Evolutionary conservation across 1,139 yeast genomes (phyloP), one percentile per base, ranked within the genome.

Genomic region (Yamadazyma pseudoaaseri): DNA sequence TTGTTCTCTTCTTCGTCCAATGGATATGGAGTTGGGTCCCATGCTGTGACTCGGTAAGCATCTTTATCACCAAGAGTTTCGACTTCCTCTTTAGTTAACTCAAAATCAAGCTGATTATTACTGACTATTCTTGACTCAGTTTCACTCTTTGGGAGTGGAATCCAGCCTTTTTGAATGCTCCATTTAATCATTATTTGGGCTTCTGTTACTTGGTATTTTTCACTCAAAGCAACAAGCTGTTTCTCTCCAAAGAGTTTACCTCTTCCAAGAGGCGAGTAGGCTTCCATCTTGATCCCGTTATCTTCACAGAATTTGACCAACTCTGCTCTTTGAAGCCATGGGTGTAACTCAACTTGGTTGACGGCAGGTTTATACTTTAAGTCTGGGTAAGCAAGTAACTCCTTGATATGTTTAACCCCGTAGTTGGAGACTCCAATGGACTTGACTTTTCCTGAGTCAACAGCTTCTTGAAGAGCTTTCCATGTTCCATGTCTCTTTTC

Each of bases 381-480:
- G 31, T 67, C 74, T 32, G 73, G 71, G 33, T 75, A 70, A 24
- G 61, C 61, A 39, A 81, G 63, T 34, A 70, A 47, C 27, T 55
- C 54, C 42, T 81, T 28, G 4, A 23, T 13, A 15, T 18, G 24
- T 14, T 24, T 11, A 7, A 29, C 27, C 8, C 33, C 38, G 59
- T 77, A 81, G 65, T 86, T 86, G 31, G 90, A 82, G 26, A 86
- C 86, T 52, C 95, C 96, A 49, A 86, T 72, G 26, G 90, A 74
- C 56, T 67, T 78, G 32, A 75, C 39, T 58, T 78, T 73, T 11
- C 73, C 73, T 14, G 15, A 86, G 38, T 63, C 62, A 32, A n/a
- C 34, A 20, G 11, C 21, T 21, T 6, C 71, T 41, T 62, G 70
- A 36, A 62, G 52, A 8, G 66, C 69, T 44, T 52, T 53, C 60